Evolutionary conservation across 768 basidiomycete species (phyloP), one percentile per base, ranked within the genome.

Genomic region (Crassisporium funariophilum): DNA sequence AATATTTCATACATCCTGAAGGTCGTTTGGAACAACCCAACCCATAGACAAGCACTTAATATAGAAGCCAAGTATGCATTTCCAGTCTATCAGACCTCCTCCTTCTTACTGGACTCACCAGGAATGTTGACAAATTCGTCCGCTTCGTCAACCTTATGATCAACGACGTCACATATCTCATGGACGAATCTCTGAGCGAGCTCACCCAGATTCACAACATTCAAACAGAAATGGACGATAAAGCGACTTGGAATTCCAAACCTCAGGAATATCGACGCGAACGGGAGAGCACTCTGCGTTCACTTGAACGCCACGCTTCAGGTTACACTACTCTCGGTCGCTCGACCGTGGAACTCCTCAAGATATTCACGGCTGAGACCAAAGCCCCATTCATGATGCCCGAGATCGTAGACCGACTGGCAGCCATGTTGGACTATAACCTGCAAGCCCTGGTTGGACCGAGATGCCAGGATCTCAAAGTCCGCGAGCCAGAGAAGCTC

Each of bases 71-170:
- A 72, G 91, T 95, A 59, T 41, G 66, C 56, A 6, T 16, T n/a
- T n/a, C n/a, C n/a, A n/a, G n/a, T 20, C 15, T 23, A 11, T 15
- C 7, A 42, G 20, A 21, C n/a, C 5, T 39, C n/a, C 5, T 22
- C 24, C 19, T 17, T 36, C n/a, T 12, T 15, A 15, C 27, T 6
- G 17, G 12, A 21, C 24, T 42, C 12, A 39, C 15, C 49, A 95
- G 91, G 53, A 82, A 92, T 61, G 85, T 90, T 38, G 92, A 97
- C 56, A 88, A 91, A 67, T 98, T 98, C 64, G 86, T 98, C 43
- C 85, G 86, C 46, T 98, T 99, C 65, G 81, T 95, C 70, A 98
- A 99, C 70, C 75, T 98, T 58, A 89, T 98, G 83, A 97, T 98
- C 74, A 98, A 97, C 77, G 97, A 99, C 58, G 93, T 95, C 44